phyloP scores from a whole-genome alignment of 208 protist species.

The Tetramitus jugosus region DNA sequence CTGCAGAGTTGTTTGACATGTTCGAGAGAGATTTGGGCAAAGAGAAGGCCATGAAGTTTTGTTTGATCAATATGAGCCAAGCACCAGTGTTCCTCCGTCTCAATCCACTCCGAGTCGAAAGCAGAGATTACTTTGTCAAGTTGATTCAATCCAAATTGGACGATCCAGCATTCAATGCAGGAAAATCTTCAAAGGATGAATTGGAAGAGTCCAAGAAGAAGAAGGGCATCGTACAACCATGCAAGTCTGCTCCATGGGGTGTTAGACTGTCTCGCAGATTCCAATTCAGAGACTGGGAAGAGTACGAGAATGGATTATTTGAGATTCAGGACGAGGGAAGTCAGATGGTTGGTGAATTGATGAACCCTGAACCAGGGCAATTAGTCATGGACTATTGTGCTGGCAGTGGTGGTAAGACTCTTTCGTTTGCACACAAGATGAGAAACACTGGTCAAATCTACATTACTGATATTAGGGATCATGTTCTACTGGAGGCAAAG shows the following conservation, averaged over 20 bases:
- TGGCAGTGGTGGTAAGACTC: constrained; percentile 17
- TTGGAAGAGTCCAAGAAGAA: background rate
- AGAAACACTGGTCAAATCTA: constrained; percentile 1
- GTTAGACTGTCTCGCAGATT: background rate
- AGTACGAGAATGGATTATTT: constrained; percentile 13
- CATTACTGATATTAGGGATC: background rate
- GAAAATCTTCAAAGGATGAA: background rate
- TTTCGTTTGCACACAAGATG: background rate
- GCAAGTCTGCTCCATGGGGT: background rate
- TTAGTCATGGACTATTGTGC: constrained; percentile 12
- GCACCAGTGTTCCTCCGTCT: background rate
- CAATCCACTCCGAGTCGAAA: background rate
- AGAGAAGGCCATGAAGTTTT: background rate
- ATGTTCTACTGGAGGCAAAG: background rate
- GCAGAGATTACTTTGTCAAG: background rate
- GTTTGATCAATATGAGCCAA: background rate
- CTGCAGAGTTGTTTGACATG: constrained; percentile 3
- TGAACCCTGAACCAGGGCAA: background rate
- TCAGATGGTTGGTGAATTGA: background rate
- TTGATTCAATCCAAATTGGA: background rate
- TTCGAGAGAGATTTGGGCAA: background rate
- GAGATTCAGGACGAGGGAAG: constrained; percentile 14
- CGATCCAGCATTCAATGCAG: background rate
- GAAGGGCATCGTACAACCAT: background rate
- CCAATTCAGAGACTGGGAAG: background rate